Base-by-base conservation (phyloP, 495 filamentous ascomycete species). In the Xylaria sp. region DNA sequence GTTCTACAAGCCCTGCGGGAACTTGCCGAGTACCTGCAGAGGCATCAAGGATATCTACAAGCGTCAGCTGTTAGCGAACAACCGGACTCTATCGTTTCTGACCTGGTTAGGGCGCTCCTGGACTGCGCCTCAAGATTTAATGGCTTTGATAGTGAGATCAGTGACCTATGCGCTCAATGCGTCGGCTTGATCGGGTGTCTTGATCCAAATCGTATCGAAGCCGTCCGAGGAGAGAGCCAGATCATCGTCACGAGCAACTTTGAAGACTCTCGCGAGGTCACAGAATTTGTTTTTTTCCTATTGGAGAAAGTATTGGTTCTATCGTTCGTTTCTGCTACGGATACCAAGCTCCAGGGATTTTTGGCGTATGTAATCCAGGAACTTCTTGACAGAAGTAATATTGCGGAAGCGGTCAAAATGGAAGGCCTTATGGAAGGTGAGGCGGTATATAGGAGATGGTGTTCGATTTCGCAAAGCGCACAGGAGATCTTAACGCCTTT, bases 331-430 rank as follows among this genome's bases (percentile, higher is more conserved):
- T 95, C 94, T 3, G 91, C 92, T 12, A 94, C 89, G 2, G 96
- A 97, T 75, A 91, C 94, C 0, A 90, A 90, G 75, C 87, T 93
- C 21, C 95, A 97, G 77, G 93, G 93, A 1, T 98, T 97, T 77
- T 84, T 99, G 19, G 93, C 94, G 17, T 98, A 90, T 77, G 92
- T 90, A 3, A 97, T 98, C 91, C 96, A 99, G 80, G 92, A 96
- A 74, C 85, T 99, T 11, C 87, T 98, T 11, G 90, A 89, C 66
- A 88, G 90, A 70, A 90, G 90, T 75, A 88, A 90, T 35, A 88
- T 97, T 69, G 89, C 88, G 46, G 80, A 82, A n/a, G 86, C 90
- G 7, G 87, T 80, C 26, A 62, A 72, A n/a, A 73, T 77, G 69
- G 73, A 75, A 33, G 75, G 77, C 1, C 68, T 74, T 26, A 70